Percentiles rank a stretch among this genome's conserved stretches.
Evolutionary conservation across 2,329 filamentous ascomycete species (phyloP).

Genomic region (Colletotrichum sp.): DNA sequence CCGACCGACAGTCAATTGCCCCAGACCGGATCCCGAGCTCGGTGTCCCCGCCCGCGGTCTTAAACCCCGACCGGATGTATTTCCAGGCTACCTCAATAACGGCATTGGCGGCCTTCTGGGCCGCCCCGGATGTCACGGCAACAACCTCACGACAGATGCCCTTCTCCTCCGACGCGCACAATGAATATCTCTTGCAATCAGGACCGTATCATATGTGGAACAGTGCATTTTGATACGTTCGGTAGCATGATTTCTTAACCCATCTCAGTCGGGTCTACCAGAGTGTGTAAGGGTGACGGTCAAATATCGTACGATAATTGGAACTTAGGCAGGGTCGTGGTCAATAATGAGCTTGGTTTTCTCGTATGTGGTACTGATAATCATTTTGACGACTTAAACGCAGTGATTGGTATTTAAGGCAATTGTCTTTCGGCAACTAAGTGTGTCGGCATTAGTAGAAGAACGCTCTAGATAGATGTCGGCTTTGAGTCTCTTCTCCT

Average conservation of each 20-base stretch:
- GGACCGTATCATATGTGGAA: neutral
- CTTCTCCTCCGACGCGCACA: neutral
- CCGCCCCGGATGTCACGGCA: neutral
- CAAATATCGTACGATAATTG: neutral
- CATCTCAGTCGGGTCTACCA: neutral
- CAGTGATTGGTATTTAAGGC: neutral
- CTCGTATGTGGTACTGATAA: accelerated
- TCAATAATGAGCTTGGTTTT: accelerated
- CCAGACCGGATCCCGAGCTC: neutral
- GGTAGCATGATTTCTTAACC: accelerated
- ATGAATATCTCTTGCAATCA: accelerated
- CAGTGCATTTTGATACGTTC: neutral
- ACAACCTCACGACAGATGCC: neutral
- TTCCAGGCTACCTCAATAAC: neutral
- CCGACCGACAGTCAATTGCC: neutral
- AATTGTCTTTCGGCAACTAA: neutral
- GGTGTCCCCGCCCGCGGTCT: neutral
- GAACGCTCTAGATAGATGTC: accelerated
- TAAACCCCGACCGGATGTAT: neutral
- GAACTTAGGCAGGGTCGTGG: neutral
- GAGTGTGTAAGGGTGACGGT: accelerated
- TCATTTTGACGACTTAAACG: accelerated
- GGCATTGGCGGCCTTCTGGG: neutral
- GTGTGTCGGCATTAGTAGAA: neutral
- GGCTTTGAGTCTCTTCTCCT: neutral